Evolutionary conservation across 768 basidiomycete genomes (phyloP), one percentile per base, ranked within the genome.

Genomic region (Royoungia palumana): DNA sequence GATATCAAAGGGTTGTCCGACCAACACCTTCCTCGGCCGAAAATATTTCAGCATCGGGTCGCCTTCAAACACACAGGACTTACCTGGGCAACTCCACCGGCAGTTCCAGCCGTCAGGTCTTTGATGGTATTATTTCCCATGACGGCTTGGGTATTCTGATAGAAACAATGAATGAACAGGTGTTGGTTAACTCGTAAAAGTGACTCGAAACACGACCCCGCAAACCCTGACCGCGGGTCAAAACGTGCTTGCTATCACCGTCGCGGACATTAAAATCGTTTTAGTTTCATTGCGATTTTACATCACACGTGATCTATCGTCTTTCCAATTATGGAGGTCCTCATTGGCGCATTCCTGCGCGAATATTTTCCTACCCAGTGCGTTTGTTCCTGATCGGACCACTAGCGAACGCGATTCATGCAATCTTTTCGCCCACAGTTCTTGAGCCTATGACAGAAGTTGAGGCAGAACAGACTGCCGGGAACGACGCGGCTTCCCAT

Each of bases 1-100:
- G 55, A 95, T 94, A 69, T 97, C 94, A 69, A 97, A 97, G 12
- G 94, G 94, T 68, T 95, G 90, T 41, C 91, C 92, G 40, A 93
- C 90, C 39, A 93, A 75, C 51, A 92, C 88, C 87, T 90, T 45
- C 19, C 46, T 51, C 56, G 42, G 47, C 53, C 45, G 54, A 53
- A 24, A 43, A 35, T 41, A 46, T 39, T 44, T 50, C 20, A 39
- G 17, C 21, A 24, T 49, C 44, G 10, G 11, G 14, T 30, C 46
- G 21, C 35, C 13, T 9, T 30, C 38, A 47, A 35, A 35, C 19
- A 46, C 42, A 22, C 19, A n/a, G 24, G 14, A 54, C 60, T 46
- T 57, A 83, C 89, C 81, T 94, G 94, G 50, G 85, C 83, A 62
- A 95, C 83, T 42, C 93, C 93, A 40, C 93, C 93, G n/a, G 80